Conservation (phyloP, 2,329 filamentous ascomycete species). For the Talaromyces funiculosus region DNA sequence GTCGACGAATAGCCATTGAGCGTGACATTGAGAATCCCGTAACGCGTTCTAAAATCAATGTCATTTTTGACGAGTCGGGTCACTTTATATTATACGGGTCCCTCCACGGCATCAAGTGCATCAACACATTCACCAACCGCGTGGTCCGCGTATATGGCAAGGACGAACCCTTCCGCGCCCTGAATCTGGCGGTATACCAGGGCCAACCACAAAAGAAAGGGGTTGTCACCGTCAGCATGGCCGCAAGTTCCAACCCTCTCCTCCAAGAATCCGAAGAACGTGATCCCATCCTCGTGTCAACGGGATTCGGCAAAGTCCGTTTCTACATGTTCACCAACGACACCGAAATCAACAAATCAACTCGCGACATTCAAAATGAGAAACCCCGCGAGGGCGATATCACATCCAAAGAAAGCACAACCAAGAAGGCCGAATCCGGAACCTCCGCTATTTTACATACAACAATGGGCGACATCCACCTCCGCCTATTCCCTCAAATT, state of each 20-base stretch:
- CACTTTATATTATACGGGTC: slow-evolving; percentile 94
- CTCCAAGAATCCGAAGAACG: slow-evolving; percentile 85
- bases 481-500: slow-evolving; percentile 86
- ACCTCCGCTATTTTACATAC: slow-evolving; percentile 84
- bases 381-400: slow-evolving; percentile 63
- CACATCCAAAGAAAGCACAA: slow-evolving; percentile 43
- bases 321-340: slow-evolving; percentile 99
- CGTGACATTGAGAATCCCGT: slow-evolving; percentile 71
- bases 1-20: slow-evolving; percentile 77
- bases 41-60: slow-evolving; percentile 67
- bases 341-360: slow-evolving; percentile 71
- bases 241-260: slow-evolving; percentile 86
- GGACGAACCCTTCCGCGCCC: slow-evolving; percentile 78
- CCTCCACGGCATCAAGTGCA: slow-evolving; percentile 84
- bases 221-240: slow-evolving; percentile 92
- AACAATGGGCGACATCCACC: slow-evolving; percentile 85
- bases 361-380: slow-evolving; percentile 91
- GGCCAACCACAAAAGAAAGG: slow-evolving; percentile 92
- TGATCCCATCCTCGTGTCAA: slow-evolving; percentile 82
- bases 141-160: slow-evolving; percentile 85
- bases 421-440: slow-evolving; percentile 61
- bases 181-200: slow-evolving; percentile 85
- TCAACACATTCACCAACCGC: slow-evolving; percentile 92
- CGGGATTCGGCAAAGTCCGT: slow-evolving; percentile 77
- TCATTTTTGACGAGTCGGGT: slow-evolving; percentile 92